Conservation (phyloP, 805 yeast species). For the Ogataea degrootiae region DNA sequence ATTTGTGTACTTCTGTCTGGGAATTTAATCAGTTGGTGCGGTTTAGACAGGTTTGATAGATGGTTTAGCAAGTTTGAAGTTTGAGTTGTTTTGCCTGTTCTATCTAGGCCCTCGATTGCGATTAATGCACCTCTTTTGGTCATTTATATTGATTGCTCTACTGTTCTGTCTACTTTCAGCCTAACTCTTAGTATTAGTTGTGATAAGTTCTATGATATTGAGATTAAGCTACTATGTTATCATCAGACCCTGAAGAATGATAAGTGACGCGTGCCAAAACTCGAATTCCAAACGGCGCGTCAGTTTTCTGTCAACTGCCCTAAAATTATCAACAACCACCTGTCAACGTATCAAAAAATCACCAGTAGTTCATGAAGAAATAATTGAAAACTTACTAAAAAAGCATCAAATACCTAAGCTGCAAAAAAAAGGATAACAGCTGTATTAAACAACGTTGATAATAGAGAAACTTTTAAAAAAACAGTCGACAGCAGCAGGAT, state of each 20-base stretch:
- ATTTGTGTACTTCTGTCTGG: slow-evolving; percentile 84
- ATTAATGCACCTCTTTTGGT: slow-evolving; percentile 64
- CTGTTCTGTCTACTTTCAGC: background rate
- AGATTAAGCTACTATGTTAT: no score
- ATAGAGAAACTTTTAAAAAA: background rate
- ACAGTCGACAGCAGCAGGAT: slow-evolving; percentile 54
- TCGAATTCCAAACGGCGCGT: no score
- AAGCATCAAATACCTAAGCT: no score
- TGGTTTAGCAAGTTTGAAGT: slow-evolving; percentile 36
- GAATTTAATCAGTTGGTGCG: slow-evolving; percentile 59
- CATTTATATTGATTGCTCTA: background rate
- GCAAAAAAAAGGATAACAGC: background rate
- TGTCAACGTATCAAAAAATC: no score
- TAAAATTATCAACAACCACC: no score
- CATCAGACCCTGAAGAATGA: no score
- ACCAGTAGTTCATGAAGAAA: no score
- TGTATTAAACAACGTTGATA: background rate
- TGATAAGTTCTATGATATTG: no score
- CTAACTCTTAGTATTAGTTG: background rate
- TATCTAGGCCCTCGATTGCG: slow-evolving; percentile 86
- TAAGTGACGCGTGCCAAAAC: no score
- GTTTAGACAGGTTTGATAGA: slow-evolving; percentile 24
- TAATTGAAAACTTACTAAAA: no score
- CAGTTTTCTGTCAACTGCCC: no score
- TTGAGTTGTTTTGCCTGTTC: slow-evolving; percentile 95